Evolutionary conservation across 176 grass and related monocot species (phyloP), one percentile per base, ranked within the genome.

Genomic region (Carex littledalei): DNA sequence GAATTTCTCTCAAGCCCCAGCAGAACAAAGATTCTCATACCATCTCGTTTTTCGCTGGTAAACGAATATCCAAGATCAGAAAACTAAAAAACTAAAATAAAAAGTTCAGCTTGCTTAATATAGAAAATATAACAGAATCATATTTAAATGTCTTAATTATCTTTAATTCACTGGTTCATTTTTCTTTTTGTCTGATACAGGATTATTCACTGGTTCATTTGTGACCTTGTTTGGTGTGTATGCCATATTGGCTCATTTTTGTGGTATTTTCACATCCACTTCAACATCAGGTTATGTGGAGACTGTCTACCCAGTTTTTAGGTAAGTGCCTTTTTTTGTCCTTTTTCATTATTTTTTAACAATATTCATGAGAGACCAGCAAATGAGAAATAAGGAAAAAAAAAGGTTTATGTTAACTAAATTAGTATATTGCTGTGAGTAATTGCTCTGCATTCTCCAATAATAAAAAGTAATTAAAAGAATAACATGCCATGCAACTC

Each of bases 271-370:
- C 68, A 83, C 90, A 67, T 95, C 95, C 24, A 83, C 82, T 50
- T 84, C 86, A 11, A 89, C 88, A 71, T 49, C 93, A 6, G 90
- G 83, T 54, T 95, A 98, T 53, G 91, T 94, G 89, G 89, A 95
- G 64, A 90, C 90, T 13, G 93, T 98, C 24, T 95, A 98, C 68
- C 92, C 92, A 50, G 88, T 98, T 72, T 94, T 98, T 88, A 98
- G 95, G 95, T 92, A 64, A 81, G 11, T 72, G 55, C 60, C 57
- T 20, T 3, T 71, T n/a, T 20, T 3, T 63, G n/a, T 52, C 66
- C 24, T 15, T 35, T 50, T 59, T 74, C 55, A 26, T 16, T 54
- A 53, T 32, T 57, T 18, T 8, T 75, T 56, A 17, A 32, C 52
- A 78, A 18, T 50, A 22, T 16, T 29, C 8, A 75, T 26, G 8